Base-by-base conservation (phyloP, 2,329 filamentous ascomycete species). In the Reticulascus tulasneorum region DNA sequence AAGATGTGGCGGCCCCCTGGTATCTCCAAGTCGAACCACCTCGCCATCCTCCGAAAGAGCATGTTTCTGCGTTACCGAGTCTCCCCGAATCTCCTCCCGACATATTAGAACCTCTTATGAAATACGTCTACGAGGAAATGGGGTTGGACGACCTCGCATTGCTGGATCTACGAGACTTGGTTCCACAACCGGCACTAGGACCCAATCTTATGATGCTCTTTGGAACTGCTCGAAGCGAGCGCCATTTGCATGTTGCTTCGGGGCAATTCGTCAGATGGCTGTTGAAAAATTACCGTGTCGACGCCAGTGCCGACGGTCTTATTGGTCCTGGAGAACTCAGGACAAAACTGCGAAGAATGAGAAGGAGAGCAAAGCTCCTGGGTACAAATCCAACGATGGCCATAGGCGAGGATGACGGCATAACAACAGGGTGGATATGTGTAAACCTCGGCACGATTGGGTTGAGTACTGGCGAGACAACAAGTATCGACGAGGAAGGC, bases 371-470 rank as follows among this genome's bases (percentile, higher is more conserved):
- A 21, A 88, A 87, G 58, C 68, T 96, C 42, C 67, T 94, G 48
- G 88, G 86, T 11, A 84, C 77, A 40, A 77, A 79, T 1, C 79
- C 80, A n/a, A 71, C 75, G 29, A 69, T 77, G 6, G 77, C 77
- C 9, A 72, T 73, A 11, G 75, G 74, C 30, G 66, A 74, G 2
- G 90, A 95, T 49, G 87, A 96, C 53, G 91, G 90, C 3, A 86
- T 95, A 34, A 82, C 84, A 10, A 96, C 91, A 1, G 90, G 89
- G 9, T 98, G 93, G 93, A 84, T 98, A 15, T 98, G 93, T 60
- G 86, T 97, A 42, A 94, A 95, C 55, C 75, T 93, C 9, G 87
- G 86, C 5, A 77, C 76, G 12, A 72, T 88, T 1, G 77, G 83
- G 27, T 73, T 75, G 16, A 67, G 71, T n/a, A 51, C 56, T 12